These are phyloP conservation scores for Quercus tomentella DNA, from an alignment of 331 rosid species.

Conservation along the genomic window DNA sequence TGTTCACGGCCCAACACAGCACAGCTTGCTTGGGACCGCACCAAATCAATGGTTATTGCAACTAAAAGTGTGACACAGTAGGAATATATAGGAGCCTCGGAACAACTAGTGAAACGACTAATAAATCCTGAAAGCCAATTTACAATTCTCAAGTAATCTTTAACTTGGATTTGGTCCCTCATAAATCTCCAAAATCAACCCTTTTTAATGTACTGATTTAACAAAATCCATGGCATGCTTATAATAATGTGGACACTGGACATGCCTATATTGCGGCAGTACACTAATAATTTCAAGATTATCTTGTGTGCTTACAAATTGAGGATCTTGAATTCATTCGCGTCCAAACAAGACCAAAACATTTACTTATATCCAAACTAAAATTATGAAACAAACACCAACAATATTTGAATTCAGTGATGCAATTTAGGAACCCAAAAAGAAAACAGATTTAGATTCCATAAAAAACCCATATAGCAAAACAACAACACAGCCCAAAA, in stretches of 20 bases:
- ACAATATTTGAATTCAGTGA: neutral
- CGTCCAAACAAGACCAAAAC: neutral
- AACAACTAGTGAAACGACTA: neutral
- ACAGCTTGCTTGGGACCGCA: too few relatives aligned
- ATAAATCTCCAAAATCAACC: neutral
- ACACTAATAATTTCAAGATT: neutral
- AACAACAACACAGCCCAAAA: neutral
- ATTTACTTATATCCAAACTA: neutral
- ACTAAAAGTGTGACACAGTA: too few relatives aligned
- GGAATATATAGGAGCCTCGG: neutral
- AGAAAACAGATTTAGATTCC: neutral
- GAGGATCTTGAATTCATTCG: neutral
- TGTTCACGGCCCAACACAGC: too few relatives aligned
- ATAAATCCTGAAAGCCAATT: neutral
- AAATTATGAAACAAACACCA: neutral
- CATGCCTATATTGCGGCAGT: neutral
- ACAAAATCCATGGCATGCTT: neutral
- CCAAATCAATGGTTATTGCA: too few relatives aligned
- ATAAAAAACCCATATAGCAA: neutral
- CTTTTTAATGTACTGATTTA: neutral
- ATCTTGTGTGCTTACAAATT: neutral
- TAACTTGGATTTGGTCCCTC: neutral
- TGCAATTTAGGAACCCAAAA: neutral
- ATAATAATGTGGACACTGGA: neutral
- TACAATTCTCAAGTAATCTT: too few relatives aligned